Evolutionary conservation across 805 yeast genomes (phyloP).

Genomic region (Priceomyces melissophilus): DNA sequence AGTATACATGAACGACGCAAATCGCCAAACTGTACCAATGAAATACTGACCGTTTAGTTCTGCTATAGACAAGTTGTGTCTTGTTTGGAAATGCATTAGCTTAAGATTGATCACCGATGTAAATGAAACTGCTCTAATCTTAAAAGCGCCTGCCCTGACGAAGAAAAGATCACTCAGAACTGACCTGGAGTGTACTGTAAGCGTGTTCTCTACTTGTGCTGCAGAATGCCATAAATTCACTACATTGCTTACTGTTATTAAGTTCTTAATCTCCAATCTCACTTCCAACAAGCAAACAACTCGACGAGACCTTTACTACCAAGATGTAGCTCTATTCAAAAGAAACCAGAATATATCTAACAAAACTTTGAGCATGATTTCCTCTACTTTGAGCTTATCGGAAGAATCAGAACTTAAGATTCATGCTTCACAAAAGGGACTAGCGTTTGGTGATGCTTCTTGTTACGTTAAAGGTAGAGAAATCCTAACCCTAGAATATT

Average conservation of each 20-base stretch:
- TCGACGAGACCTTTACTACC: conserved; percentile 56
- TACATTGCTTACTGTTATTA: conserved; percentile 6
- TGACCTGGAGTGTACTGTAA: background rate
- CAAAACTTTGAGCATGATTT: conserved; percentile 33
- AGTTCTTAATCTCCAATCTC: conserved; percentile 6
- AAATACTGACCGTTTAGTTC: too few relatives aligned
- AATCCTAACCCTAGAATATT: background rate
- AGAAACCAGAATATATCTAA: conserved; percentile 41
- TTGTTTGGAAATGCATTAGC: conserved; percentile 5
- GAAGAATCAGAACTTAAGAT: conserved; percentile 39
- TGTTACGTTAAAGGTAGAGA: background rate
- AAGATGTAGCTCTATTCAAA: conserved; percentile 50
- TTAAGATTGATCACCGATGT: background rate
- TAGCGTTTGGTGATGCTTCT: conserved; percentile 38
- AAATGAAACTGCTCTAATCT: conserved; percentile 6
- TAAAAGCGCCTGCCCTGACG: conserved; percentile 2
- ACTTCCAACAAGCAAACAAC: conserved; percentile 27
- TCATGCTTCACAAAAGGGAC: conserved; percentile 55
- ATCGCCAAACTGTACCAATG: too few relatives aligned
- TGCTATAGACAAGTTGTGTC: conserved; percentile 4
- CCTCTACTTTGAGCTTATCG: conserved; percentile 34
- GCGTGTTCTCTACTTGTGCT: conserved; percentile 5
- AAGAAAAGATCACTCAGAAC: background rate
- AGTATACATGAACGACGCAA: too few relatives aligned
- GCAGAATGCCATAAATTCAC: conserved; percentile 8